Base-by-base conservation (phyloP, 2,329 filamentous ascomycete species). In the Falciphora oryzae region DNA sequence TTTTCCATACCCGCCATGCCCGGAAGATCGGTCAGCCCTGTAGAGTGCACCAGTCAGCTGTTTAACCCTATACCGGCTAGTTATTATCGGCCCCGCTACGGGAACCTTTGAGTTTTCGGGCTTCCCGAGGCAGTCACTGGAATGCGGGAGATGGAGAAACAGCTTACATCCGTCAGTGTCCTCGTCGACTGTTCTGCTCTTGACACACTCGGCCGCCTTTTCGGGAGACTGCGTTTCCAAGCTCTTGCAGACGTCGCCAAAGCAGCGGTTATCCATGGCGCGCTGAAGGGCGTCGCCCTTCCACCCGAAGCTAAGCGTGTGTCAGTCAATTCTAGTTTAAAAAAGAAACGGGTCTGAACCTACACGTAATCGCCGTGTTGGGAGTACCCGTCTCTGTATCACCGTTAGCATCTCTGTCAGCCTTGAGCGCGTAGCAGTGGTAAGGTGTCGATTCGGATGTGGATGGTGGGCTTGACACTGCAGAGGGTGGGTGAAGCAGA, bases 281-380 rank as follows among this genome's bases (percentile, higher is more conserved):
- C 61, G 61, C 61, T 63, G 61, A 4, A 63, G 61, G 44, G 61
- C 61, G 29, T 63, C 61, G 53, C 28, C 61, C 53, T 63, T 63
- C 61, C 61, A 63, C 25, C 61, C 61, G 22, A 63, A 63, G 61
- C 61, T 63, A 63, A 16, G 27, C 16, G 16, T 35, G 7, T 32
- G 32, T 64, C 10, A 53, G 38, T 18, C 3, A 5, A 56, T 50
- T 53, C 13, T 25, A 53, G 28, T 13, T 31, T 31, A 25, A 35
- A 38, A 31, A 16, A 29, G n/a, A 11, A 62, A 22, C 14, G 11
- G 16, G 11, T 16, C 16, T 14, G 18, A 8, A 64, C 63, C 16
- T 60, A 64, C 63, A 64, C 63, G 28, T 64, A 64, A 61, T 64
- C 63, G 25, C 63, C 63, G 32, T 64, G 63, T 35, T 64, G 63